A percentile compares a stretch with the other conserved stretches of the same genome.
These are phyloP conservation scores for Alnus rubra DNA, from an alignment of 306 rosid genomes.

Conservation along the genomic window DNA sequence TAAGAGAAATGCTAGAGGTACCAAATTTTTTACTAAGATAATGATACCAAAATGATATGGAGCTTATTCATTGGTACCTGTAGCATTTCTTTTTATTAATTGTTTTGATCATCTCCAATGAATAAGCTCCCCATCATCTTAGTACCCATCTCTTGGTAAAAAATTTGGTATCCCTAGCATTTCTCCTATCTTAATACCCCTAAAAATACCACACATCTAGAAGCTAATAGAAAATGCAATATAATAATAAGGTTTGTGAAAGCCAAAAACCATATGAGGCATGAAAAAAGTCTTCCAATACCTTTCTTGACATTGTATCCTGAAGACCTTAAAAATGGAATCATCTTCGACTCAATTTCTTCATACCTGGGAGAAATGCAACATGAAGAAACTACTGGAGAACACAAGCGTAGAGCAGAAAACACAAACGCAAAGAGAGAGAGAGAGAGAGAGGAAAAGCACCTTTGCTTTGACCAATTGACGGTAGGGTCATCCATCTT, in stretches of 20 bases:
- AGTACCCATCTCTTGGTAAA: too few relatives aligned
- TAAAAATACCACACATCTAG: not conserved
- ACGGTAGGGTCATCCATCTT: constrained; percentile 98
- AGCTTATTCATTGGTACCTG: too few relatives aligned
- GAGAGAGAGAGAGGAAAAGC: constrained; percentile 6
- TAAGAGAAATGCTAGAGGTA: too few relatives aligned
- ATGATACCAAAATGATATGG: too few relatives aligned
- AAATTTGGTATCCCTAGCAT: too few relatives aligned
- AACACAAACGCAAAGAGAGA: not conserved
- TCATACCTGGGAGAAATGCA: constrained; percentile 61
- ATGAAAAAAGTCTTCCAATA: constrained; percentile 17
- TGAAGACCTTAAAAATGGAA: constrained; percentile 76
- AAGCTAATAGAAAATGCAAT: constrained; percentile 5
- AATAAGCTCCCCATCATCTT: too few relatives aligned
- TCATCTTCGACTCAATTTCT: constrained; percentile 90
- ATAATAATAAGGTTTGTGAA: constrained; percentile 7
- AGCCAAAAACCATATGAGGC: not conserved
- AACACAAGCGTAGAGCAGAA: not conserved
- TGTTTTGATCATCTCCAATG: too few relatives aligned
- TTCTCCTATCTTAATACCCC: too few relatives aligned
- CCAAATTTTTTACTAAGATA: too few relatives aligned
- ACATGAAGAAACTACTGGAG: constrained; percentile 8
- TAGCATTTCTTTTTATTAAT: too few relatives aligned
- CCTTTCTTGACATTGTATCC: constrained; percentile 99
- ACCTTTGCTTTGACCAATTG: constrained; percentile 97